A percentile compares a stretch with the other conserved stretches of the same genome.
These are phyloP conservation scores for Rehmannia glutinosa DNA, from an alignment of 257 asterid species.

Conservation along the genomic window DNA sequence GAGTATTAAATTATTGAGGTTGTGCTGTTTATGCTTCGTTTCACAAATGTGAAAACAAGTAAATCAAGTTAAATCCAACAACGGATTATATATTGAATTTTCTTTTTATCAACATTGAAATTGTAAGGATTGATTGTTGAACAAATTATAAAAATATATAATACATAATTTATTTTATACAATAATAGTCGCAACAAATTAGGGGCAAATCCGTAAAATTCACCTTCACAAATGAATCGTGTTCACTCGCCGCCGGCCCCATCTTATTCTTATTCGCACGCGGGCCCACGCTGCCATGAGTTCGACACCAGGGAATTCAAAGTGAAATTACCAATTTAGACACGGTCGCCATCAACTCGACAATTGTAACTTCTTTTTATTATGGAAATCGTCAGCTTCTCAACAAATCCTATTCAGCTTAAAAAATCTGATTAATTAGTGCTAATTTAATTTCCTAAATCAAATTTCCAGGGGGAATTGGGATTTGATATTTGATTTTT, in stretches of 20 bases:
- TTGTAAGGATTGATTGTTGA: too few species aligned
- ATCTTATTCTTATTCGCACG: too few species aligned
- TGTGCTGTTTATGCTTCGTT: too few species aligned
- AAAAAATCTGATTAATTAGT: constrained; percentile 16
- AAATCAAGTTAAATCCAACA: too few species aligned
- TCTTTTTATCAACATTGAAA: too few species aligned
- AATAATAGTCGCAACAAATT: too few species aligned
- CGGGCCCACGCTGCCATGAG: background rate
- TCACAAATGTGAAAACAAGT: too few species aligned
- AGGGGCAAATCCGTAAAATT: constrained; percentile 6
- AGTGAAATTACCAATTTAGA: constrained; percentile 11
- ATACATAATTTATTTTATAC: too few species aligned
- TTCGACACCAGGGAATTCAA: background rate
- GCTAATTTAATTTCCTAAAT: constrained; percentile 14
- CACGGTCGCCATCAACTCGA: constrained; percentile 22
- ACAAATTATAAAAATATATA: too few species aligned
- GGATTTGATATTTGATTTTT: background rate
- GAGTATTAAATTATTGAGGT: too few species aligned
- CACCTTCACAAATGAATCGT: background rate
- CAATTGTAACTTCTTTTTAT: background rate
- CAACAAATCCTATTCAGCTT: constrained; percentile 1
- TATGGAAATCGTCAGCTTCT: constrained; percentile 12
- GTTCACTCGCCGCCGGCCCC: background rate
- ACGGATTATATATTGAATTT: too few species aligned
- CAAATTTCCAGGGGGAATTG: constrained; percentile 17